Percentiles rank a stretch among this genome's conserved stretches.
These are phyloP conservation scores for Elongisporangium anandrum DNA, from an alignment of 352 stramenopile genomes.

Conservation along the genomic window DNA sequence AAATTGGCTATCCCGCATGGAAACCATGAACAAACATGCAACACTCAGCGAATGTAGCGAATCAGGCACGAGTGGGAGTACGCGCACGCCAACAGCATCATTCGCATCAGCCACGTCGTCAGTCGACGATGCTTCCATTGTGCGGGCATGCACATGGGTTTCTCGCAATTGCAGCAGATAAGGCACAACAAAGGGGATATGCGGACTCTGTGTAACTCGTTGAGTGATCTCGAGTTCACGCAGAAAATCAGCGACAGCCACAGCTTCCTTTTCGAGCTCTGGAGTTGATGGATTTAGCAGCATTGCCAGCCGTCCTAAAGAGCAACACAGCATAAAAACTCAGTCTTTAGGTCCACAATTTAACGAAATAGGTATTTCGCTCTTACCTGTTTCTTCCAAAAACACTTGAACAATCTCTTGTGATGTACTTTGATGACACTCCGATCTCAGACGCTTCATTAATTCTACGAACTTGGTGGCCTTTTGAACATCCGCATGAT, in stretches of 20 bases:
- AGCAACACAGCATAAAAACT: no score
- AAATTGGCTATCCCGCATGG: slow-evolving; percentile 77
- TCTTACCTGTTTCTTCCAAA: slow-evolving; percentile 36
- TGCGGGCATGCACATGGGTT: slow-evolving; percentile 11
- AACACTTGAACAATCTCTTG: slow-evolving; percentile 62
- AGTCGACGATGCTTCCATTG: slow-evolving; percentile 1
- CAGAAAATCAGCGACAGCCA: slow-evolving; percentile 65
- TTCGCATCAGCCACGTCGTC: not conserved
- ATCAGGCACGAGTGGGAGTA: slow-evolving; percentile 43
- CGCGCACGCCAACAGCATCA: slow-evolving; percentile 21
- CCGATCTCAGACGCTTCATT: slow-evolving; percentile 29
- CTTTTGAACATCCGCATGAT: slow-evolving; percentile 19
- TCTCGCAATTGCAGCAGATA: slow-evolving; percentile 65
- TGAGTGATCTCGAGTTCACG: slow-evolving; percentile 56
- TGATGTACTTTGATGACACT: slow-evolving; percentile 50
- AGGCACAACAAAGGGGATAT: slow-evolving; percentile 66
- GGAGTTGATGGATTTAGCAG: slow-evolving; percentile 45
- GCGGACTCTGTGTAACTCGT: slow-evolving; percentile 41
- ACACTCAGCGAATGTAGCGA: slow-evolving; percentile 29
- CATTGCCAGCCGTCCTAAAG: slow-evolving; percentile 25
- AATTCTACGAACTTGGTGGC: slow-evolving; percentile 32
- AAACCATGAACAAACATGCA: slow-evolving; percentile 48
- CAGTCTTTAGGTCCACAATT: not conserved
- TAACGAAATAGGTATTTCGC: no score
- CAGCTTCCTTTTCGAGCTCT: slow-evolving; percentile 46